Conservation (phyloP, 768 basidiomycete genomes). For the Naganishia vaughanmartiniae region DNA sequence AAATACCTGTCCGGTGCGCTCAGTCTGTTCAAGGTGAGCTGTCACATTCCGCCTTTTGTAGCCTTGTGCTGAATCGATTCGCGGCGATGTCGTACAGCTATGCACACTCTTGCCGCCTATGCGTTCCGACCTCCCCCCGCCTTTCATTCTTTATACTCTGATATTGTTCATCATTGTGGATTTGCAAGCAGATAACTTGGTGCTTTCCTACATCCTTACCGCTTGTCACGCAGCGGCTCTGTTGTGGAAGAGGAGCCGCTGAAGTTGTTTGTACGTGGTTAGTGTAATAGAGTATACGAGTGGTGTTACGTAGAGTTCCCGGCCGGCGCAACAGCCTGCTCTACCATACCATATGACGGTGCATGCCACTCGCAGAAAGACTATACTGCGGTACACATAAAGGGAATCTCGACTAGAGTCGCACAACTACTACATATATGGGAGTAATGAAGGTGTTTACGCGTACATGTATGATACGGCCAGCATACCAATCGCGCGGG, state of each 20-base stretch:
- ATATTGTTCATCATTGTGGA: slow-evolving; percentile 3
- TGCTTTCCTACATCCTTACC: background rate
- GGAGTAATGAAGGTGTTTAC: background rate
- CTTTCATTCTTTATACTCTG: slow-evolving; percentile 2
- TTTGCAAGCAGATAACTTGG: slow-evolving; percentile 10
- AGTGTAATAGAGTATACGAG: no score
- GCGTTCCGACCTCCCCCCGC: background rate
- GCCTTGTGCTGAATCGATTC: no score
- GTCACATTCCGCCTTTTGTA: background rate
- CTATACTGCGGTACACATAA: no score
- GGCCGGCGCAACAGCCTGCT: no score
- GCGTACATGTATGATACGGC: background rate
- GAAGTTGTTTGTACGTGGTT: background rate
- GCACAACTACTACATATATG: background rate
- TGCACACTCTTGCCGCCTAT: slow-evolving; percentile 7
- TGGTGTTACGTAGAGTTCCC: no score
- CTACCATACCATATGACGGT: no score
- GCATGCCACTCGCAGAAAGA: no score
- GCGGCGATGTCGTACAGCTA: background rate
- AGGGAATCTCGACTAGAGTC: no score
- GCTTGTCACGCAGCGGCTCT: background rate
- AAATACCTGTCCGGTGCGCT: background rate
- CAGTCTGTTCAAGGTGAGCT: slow-evolving; percentile 10
- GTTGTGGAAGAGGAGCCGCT: background rate
- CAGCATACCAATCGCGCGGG: background rate